Base-by-base conservation (phyloP, 1,284 basidiomycete species). In the Mycosarcoma mackinlayi region DNA sequence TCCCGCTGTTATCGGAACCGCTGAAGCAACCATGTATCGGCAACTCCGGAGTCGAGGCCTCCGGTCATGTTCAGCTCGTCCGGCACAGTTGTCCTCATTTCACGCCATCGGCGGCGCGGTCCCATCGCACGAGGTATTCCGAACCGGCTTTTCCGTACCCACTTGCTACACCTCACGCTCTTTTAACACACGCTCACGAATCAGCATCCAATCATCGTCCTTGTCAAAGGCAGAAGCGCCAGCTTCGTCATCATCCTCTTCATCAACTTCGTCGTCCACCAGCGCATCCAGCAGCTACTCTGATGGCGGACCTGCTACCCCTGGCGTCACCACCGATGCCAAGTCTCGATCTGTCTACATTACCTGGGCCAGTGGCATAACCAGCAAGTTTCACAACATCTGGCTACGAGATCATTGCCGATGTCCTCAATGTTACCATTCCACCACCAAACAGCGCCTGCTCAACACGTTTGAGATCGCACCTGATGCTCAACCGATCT, bases 401-500 rank as follows among this genome's bases (percentile, higher is more conserved):
- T 92, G 89, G 88, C 83, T 92, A 23, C 85, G 89, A 11, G 91
- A 92, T 80, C 94, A 98, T 79, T 98, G 95, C 80, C 87, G 94
- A 30, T 97, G 94, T 83, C 83, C 90, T 0, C 84, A 88, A 46
- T 97, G 94, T 83, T 95, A 92, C 80, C 95, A 98, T 83, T 85
- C 90, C 0, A 83, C 89, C 59, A 98, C 95, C 9, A 95, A 93
- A 81, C 95, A 98, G 83, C 87, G 95, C 10, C 84, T 97, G 11
- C 85, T 94, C 46, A 89, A 93, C 76, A 93, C 94, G 0, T 92
- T 90, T 64, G 88, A 94, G 92, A 91, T 96, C 45, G 89, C 92
- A 0, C 83, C 85, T 3, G 88, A 92, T 75, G 87, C 94, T 54
- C 85, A 87, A 33, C 92, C 92, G 1, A 77, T 86, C 5, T 81